phyloP scores from a whole-genome alignment of 1,284 basidiomycete genomes.

The Fomitopsis betulina region DNA sequence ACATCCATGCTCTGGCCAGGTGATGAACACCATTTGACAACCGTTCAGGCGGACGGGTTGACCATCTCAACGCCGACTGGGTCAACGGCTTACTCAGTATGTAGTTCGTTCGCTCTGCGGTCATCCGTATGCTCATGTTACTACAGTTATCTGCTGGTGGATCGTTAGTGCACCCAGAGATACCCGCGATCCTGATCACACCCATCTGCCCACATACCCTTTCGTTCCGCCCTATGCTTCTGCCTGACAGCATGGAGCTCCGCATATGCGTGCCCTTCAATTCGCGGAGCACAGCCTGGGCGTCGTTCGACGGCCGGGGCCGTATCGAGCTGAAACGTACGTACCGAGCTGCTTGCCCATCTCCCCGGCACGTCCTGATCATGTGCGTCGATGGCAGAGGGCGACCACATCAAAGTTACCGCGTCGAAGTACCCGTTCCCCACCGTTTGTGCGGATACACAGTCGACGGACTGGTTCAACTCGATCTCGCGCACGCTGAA shows the following conservation, averaged over 20 bases:
- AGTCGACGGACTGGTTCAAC: constrained; percentile 98
- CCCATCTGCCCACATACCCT: constrained; percentile 99
- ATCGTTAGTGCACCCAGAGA: constrained; percentile 96
- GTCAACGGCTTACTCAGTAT: constrained; percentile 94
- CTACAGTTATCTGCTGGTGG: constrained; percentile 90
- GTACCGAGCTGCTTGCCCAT: constrained; percentile 24
- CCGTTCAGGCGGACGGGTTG: constrained; percentile 96
- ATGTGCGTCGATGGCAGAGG: constrained; percentile 56
- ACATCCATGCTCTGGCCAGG: constrained; percentile 43
- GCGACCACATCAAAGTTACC: constrained; percentile 98
- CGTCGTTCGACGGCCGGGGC: constrained; percentile 96
- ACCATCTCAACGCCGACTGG: constrained; percentile 97
- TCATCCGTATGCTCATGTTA: neutral
- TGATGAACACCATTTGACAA: constrained; percentile 99
- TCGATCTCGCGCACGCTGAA: constrained; percentile 94
- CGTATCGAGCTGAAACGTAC: constrained; percentile 91
- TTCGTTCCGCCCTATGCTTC: constrained; percentile 97
- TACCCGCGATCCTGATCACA: constrained; percentile 93
- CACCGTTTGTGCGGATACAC: constrained; percentile 96
- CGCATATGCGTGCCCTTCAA: constrained; percentile 98
- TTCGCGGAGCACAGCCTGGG: constrained; percentile 98
- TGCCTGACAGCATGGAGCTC: constrained; percentile 98
- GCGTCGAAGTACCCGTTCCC: constrained; percentile 99
- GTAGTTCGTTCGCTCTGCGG: constrained; percentile 22
- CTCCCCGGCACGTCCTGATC: neutral